Percentiles rank a stretch among this genome's conserved stretches.
Conservation (phyloP, 1,284 basidiomycete species). For the Erythrobasidium hasegawianum region DNA sequence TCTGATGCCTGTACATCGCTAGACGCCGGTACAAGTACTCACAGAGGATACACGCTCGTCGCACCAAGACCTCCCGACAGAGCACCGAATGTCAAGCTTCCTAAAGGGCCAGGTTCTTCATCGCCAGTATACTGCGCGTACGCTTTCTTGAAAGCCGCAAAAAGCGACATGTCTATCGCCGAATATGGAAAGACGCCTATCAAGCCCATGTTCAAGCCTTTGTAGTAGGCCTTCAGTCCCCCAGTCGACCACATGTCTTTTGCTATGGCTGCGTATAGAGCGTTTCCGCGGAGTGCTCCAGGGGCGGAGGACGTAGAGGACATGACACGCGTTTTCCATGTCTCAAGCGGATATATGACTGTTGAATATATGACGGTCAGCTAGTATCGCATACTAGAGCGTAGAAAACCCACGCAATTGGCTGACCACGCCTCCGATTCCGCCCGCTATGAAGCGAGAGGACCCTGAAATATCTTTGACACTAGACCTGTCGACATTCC, state of each 20-base stretch:
- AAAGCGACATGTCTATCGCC: slow-evolving; percentile 50
- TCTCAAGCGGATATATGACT: slow-evolving; percentile 87
- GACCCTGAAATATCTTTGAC: slow-evolving; percentile 86
- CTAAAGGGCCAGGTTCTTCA: slow-evolving; percentile 50
- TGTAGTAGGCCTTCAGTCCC: slow-evolving; percentile 78
- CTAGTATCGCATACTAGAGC: no score
- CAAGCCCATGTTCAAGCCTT: slow-evolving; percentile 67
- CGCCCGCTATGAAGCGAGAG: slow-evolving; percentile 91
- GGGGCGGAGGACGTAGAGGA: slow-evolving; percentile 39
- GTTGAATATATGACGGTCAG: background rate
- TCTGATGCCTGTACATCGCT: no score
- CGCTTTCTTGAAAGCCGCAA: slow-evolving; percentile 52
- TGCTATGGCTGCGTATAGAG: slow-evolving; percentile 54
- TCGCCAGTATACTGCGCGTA: slow-evolving; percentile 51
- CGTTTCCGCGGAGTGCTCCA: slow-evolving; percentile 37
- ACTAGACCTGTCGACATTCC: slow-evolving; percentile 83
- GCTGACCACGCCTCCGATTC: slow-evolving; percentile 88
- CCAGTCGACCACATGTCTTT: slow-evolving; percentile 72
- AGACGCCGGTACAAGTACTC: background rate
- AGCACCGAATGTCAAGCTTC: slow-evolving; percentile 50
- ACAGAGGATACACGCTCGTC: slow-evolving; percentile 49
- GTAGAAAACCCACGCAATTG: slow-evolving; percentile 63
- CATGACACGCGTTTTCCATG: slow-evolving; percentile 59
- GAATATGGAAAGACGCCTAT: slow-evolving; percentile 53
- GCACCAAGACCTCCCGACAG: slow-evolving; percentile 51